A percentile compares a stretch with the other conserved stretches of the same genome.
Evolutionary conservation across 208 protist species (phyloP).

Genomic region (Crithidia brevicula): DNA sequence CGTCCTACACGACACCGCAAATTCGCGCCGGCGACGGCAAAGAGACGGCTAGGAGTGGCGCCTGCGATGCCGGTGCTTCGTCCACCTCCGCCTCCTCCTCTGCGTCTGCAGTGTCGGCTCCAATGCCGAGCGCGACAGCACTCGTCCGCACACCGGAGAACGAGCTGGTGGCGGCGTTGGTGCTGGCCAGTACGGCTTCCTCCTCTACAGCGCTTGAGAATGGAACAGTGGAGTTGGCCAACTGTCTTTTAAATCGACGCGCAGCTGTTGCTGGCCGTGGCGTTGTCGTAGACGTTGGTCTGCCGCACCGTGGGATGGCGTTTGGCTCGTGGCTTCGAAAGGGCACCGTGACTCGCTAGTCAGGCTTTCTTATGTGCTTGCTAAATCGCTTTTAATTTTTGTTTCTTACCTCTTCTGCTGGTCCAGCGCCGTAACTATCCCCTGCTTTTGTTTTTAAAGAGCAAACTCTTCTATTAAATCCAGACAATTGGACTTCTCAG

Average conservation of each 20-base stretch:
- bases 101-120: not conserved
- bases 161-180: slow-evolving; percentile 29
- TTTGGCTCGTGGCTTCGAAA: slow-evolving; percentile 28
- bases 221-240: slow-evolving; percentile 28
- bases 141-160: slow-evolving; percentile 23
- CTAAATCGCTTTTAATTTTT: not conserved
- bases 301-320: not conserved
- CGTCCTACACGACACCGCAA: slow-evolving; percentile 11
- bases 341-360: slow-evolving; percentile 10
- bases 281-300: slow-evolving; percentile 34
- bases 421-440: too few relatives aligned
- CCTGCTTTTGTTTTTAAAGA: too few relatives aligned
- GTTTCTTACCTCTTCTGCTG: not conserved
- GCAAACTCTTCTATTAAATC: too few relatives aligned
- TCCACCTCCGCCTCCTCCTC: not conserved
- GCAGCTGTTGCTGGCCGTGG: slow-evolving; percentile 20
- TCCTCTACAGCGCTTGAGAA: not conserved
- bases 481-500: too few relatives aligned
- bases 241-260: slow-evolving; percentile 32
- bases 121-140: slow-evolving; percentile 1
- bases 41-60: not conserved
- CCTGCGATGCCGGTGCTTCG: not conserved
- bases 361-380: not conserved
- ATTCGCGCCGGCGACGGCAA: not conserved
- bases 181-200: slow-evolving; percentile 19